phyloP scores from a whole-genome alignment of 2,329 filamentous ascomycete species.

The Fusarium graminum region DNA sequence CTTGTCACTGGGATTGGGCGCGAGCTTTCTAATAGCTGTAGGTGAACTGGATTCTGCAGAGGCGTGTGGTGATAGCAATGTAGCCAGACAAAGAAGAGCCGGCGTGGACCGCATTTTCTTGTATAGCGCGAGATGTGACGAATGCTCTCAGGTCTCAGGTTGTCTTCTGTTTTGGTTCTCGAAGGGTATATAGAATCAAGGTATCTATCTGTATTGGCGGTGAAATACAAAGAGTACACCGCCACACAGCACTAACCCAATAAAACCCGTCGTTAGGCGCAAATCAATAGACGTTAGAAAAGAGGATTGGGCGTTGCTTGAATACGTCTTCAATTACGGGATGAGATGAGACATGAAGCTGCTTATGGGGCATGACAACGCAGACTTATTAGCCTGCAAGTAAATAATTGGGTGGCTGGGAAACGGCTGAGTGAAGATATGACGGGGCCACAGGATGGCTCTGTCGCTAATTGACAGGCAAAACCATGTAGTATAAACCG shows the following conservation, averaged over 20 bases:
- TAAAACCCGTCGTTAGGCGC: conserved; percentile 15
- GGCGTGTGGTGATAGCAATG: conserved; percentile 58
- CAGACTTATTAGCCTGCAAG: conserved; percentile 21
- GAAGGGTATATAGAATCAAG: conserved; percentile 2
- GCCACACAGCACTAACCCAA: conserved; percentile 10
- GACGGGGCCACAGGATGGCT: conserved; percentile 18
- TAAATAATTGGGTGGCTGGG: conserved; percentile 50
- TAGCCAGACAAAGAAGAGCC: conserved; percentile 60
- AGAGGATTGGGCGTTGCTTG: conserved; percentile 1
- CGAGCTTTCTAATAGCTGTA: conserved; percentile 78
- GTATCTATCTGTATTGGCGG: conserved; percentile 21
- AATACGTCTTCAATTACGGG: conserved; percentile 3
- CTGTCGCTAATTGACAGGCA: conserved; percentile 2
- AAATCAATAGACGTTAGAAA: conserved; percentile 1
- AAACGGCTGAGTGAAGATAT: conserved; percentile 21
- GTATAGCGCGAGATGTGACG: not conserved
- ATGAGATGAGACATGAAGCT: conserved; percentile 19
- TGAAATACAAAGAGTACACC: conserved; percentile 33
- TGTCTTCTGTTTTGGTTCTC: conserved; percentile 3
- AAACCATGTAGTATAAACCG: not conserved
- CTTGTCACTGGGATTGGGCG: conserved; percentile 77
- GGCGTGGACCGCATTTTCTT: conserved; percentile 57
- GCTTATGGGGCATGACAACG: conserved; percentile 41
- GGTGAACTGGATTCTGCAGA: conserved; percentile 59
- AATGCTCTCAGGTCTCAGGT: conserved; percentile 2